These are phyloP conservation scores for Rhynchosporium secalis DNA, from an alignment of 2,329 filamentous ascomycete genomes.

Conservation along the genomic window DNA sequence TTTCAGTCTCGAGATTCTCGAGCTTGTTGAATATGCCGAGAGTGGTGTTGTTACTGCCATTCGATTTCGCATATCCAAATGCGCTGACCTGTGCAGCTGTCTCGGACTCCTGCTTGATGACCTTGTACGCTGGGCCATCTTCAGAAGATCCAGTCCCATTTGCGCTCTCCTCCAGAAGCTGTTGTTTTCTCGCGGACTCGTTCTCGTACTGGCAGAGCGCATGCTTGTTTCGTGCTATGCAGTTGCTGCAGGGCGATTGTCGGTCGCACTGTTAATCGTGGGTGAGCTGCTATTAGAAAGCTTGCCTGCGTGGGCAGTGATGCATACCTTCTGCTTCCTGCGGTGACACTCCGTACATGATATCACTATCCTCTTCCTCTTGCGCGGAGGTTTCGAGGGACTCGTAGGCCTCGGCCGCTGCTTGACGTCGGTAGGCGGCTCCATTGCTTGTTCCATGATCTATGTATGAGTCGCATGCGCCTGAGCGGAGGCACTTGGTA, in stretches of 20 bases:
- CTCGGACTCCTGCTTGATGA: slow-evolving; percentile 32
- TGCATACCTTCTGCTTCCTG: slow-evolving; percentile 48
- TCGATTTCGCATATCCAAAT: slow-evolving; percentile 55
- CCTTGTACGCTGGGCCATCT: slow-evolving; percentile 24
- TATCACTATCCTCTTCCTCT: slow-evolving; percentile 60
- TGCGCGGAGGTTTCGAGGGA: slow-evolving; percentile 42
- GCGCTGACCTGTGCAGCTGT: slow-evolving; percentile 35
- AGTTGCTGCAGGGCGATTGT: slow-evolving; percentile 59
- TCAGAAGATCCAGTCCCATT: slow-evolving; percentile 21
- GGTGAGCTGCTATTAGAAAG: slow-evolving; percentile 17
- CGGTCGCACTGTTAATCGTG: slow-evolving; percentile 54
- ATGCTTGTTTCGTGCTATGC: slow-evolving; percentile 56
- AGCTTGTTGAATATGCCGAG: slow-evolving; percentile 57
- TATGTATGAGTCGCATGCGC: slow-evolving; percentile 8
- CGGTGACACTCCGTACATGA: slow-evolving; percentile 66
- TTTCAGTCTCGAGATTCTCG: slow-evolving; percentile 46
- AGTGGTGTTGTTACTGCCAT: slow-evolving; percentile 51
- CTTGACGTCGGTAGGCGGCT: slow-evolving; percentile 14
- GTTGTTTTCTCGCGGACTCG: slow-evolving; percentile 37
- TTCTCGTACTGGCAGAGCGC: slow-evolving; percentile 58
- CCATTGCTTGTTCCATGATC: slow-evolving; percentile 13
- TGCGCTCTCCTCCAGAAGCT: slow-evolving; percentile 34
- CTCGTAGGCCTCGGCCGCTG: slow-evolving; percentile 17
- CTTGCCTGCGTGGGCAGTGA: not conserved
- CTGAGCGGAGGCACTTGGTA: not conserved